Conservation (phyloP, 2,329 filamentous ascomycete genomes). For the Pleochaeta shiraiana region DNA sequence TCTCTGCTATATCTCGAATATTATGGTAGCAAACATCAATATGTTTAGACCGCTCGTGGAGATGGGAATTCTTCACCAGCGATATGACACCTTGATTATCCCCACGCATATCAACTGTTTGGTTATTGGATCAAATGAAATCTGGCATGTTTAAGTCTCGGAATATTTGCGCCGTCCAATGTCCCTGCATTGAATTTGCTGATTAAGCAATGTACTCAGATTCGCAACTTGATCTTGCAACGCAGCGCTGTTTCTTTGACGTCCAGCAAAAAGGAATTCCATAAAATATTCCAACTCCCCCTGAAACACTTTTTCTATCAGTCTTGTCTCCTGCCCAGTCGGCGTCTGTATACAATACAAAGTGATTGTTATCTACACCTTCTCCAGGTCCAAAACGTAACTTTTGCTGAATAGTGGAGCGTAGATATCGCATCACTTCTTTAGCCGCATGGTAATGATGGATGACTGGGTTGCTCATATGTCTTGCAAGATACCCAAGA, state of each 20-base stretch:
- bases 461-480: neutral
- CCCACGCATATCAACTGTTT: neutral
- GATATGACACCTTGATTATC: neutral
- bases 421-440: neutral
- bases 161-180: neutral
- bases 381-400: neutral
- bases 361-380: neutral
- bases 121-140: neutral
- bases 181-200: neutral
- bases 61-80: neutral
- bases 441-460: neutral
- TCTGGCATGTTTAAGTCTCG: neutral
- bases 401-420: neutral
- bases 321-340: neutral
- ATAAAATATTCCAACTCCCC: conserved; percentile 1
- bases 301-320: neutral
- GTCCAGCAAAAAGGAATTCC: neutral
- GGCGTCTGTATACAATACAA: neutral
- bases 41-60: conserved; percentile 2
- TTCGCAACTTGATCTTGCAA: neutral
- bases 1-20: neutral
- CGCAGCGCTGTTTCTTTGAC: neutral
- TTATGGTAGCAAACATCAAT: conserved; percentile 2
- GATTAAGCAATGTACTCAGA: neutral
- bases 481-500: neutral